Base-by-base conservation (phyloP, 108 stramenopile genomes). In the Poteriospumella lacustris region DNA sequence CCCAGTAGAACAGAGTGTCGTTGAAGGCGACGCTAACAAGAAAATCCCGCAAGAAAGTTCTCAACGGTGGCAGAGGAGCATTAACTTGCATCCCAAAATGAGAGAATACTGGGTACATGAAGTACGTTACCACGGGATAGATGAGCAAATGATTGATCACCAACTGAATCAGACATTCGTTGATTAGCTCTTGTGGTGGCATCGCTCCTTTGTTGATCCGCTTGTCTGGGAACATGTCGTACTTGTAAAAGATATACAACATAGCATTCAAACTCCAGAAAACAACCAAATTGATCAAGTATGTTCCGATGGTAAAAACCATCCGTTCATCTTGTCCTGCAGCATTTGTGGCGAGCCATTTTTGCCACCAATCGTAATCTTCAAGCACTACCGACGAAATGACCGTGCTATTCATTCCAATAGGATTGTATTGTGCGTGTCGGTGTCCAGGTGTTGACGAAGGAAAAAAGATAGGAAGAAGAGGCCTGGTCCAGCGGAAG, bases 1-100 rank as follows among this genome's bases (percentile, higher is more conserved):
- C 28, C 77, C 77, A 82, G 72, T 82, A 82, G 43, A 82, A 82
- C 1, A 59, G 12, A 0, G 52, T 39, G 59, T 82, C 81, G 26
- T 82, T 76, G 0, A 82, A 39, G 9, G 42, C 33, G 19, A 82
- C 19, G 72, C 41, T 58, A 47, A 69, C 15, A 43, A 77, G 28
- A 26, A 82, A 3, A 42, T 82, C 39, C 31, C 64, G 9, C 19
- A 67, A 40, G 64, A 67, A 15, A 52, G 19, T 52, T 19, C 47
- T 15, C 15, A 52, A 15, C 9, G 47, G 19, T 15, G 47, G 47
- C 9, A 52, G 9, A 52, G 47, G 47, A 15, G 9, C 15, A 52
- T 52, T 15, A 15, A 52, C 47, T 52, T 52, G 15, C 47, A 52
- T 52, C 9, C 47, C 47, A 52, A 52, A 52, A 19, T 9, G 19